Percentiles rank a stretch among this genome's conserved stretches.
phyloP scores from a whole-genome alignment of 257 asterid species.

The Capsicum pubescens region DNA sequence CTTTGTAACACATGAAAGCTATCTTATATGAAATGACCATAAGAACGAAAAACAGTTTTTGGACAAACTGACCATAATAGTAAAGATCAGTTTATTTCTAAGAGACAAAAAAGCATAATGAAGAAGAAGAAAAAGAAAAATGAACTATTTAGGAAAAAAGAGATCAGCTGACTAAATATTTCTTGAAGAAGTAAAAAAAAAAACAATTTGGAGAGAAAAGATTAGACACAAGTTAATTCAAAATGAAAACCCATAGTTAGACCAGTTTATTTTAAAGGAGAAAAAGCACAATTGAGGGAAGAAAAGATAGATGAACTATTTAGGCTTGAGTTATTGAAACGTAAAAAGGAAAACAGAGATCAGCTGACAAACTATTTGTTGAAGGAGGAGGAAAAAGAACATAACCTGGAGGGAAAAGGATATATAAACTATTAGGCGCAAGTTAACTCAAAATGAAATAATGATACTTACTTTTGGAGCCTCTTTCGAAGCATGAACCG shows the following conservation, averaged over 20 bases:
- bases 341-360: not conserved
- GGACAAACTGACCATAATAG: not conserved
- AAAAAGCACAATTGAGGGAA: not conserved
- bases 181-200: too few relatives aligned
- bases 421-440: not conserved
- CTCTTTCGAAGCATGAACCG: conserved; percentile 86
- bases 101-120: too few relatives aligned
- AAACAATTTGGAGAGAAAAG: too few relatives aligned
- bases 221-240: too few relatives aligned
- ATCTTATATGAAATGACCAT: not conserved
- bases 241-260: not conserved
- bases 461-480: conserved; percentile 63
- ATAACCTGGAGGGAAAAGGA: not conserved
- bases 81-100: conserved; percentile 8
- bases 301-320: not conserved
- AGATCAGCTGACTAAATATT: too few relatives aligned
- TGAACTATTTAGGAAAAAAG: too few relatives aligned
- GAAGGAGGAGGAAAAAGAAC: not conserved
- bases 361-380: not conserved
- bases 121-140: too few relatives aligned
- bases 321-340: not conserved
- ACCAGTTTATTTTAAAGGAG: not conserved
- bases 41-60: conserved; percentile 10
- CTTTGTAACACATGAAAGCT: not conserved
- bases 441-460: conserved; percentile 32